Conservation (phyloP, 441 rosid genomes). For the Jatropha podagrica region DNA sequence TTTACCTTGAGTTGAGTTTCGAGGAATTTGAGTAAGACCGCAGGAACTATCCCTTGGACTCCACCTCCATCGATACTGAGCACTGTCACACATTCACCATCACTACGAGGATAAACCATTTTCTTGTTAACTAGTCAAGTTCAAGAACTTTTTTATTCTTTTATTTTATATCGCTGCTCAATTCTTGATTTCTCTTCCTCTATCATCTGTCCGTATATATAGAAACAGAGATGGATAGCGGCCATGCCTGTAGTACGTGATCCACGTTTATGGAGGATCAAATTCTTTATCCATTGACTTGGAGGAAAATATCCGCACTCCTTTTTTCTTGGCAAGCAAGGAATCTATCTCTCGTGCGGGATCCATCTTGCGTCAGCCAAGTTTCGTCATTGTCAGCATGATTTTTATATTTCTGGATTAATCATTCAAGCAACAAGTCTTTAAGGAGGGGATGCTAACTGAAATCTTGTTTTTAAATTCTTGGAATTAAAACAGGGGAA, state of each 20-base stretch:
- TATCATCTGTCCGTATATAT: neutral
- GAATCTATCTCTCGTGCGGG: neutral
- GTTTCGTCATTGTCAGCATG: no score
- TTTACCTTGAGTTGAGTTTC: conserved; percentile 7
- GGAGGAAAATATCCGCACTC: neutral
- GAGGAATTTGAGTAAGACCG: conserved; percentile 4
- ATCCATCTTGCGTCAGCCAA: no score
- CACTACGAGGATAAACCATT: conserved; percentile 7
- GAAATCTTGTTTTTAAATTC: no score
- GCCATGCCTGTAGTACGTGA: neutral
- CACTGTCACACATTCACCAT: conserved; percentile 1
- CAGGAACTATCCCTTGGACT: conserved; percentile 12
- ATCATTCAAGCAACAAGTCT: no score
- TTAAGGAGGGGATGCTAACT: no score
- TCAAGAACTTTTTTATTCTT: neutral
- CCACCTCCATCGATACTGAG: conserved; percentile 16
- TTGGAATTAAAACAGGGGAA: no score
- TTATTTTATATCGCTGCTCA: neutral
- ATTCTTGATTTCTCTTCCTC: neutral
- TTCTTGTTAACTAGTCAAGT: neutral
- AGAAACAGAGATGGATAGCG: neutral
- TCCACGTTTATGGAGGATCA: neutral
- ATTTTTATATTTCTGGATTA: no score
- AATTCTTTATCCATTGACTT: neutral
- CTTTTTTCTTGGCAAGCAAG: neutral